Percentiles rank a stretch among this genome's conserved stretches.
Conservation (phyloP, 768 basidiomycete genomes). For the Porphyrellus cyaneotinctus region DNA sequence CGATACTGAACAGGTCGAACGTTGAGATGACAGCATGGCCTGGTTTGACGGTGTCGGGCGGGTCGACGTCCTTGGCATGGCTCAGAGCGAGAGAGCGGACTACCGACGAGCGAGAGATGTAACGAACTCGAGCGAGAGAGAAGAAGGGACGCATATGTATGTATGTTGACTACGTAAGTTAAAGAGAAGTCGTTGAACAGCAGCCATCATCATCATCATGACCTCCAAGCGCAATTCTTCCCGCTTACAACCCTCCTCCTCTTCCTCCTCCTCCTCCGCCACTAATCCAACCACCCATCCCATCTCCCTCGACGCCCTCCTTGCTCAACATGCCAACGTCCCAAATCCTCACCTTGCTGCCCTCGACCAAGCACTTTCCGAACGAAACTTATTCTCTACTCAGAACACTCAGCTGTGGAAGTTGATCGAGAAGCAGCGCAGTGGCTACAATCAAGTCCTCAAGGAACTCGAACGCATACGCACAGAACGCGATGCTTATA, state of each 20-base stretch:
- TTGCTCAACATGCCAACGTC: conserved; percentile 49
- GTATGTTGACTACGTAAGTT: too few relatives aligned
- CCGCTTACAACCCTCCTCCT: conserved; percentile 21
- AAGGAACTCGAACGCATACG: conserved; percentile 86
- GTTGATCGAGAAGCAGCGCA: conserved; percentile 86
- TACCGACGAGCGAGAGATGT: conserved; percentile 10
- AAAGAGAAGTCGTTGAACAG: too few relatives aligned
- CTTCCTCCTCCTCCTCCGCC: conserved; percentile 29
- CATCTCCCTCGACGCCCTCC: conserved; percentile 50
- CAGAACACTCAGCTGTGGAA: conserved; percentile 95
- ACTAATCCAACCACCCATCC: conserved; percentile 27
- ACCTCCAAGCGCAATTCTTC: conserved; percentile 31
- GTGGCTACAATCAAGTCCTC: conserved; percentile 73
- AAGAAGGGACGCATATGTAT: too few relatives aligned
- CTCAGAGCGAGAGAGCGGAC: background rate
- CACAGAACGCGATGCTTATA: conserved; percentile 67
- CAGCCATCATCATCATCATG: too few relatives aligned
- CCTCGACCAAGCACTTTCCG: conserved; percentile 70
- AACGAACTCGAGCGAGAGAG: too few relatives aligned
- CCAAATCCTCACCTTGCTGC: conserved; percentile 55
- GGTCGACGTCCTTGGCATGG: conserved; percentile 3
- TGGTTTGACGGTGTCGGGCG: conserved; percentile 31
- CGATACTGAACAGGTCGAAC: conserved; percentile 90
- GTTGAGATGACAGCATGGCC: conserved; percentile 92
- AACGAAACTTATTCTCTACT: conserved; percentile 73